Evolutionary conservation across 2,329 filamentous ascomycete species (phyloP).

Genomic region (Phialocephala sp.): DNA sequence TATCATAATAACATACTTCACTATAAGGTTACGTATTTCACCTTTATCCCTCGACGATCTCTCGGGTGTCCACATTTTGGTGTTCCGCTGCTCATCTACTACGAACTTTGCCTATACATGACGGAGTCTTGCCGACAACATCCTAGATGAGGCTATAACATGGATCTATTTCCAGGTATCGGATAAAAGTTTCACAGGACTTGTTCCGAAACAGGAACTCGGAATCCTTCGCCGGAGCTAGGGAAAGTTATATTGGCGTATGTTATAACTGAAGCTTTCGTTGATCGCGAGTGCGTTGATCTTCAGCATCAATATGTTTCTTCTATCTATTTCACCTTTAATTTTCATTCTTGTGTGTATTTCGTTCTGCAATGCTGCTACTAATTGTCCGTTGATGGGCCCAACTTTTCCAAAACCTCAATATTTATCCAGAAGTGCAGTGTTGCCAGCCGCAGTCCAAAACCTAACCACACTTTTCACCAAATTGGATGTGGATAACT

Average conservation of each 20-base stretch:
- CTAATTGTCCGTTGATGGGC: slow-evolving; percentile 14
- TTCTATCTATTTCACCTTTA: neutral
- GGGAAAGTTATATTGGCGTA: neutral
- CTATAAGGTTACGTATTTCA: neutral
- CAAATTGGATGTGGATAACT: neutral
- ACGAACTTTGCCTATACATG: neutral
- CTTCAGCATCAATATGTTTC: neutral
- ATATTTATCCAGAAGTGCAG: slow-evolving; percentile 1
- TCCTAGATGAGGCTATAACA: neutral
- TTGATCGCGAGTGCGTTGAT: neutral
- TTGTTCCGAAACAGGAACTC: neutral
- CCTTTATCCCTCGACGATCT: neutral
- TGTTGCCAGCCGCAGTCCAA: slow-evolving; percentile 3
- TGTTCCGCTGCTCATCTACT: neutral
- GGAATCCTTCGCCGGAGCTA: neutral
- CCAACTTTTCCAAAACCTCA: slow-evolving; percentile 14
- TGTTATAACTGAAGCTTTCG: neutral
- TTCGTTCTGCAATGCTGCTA: neutral
- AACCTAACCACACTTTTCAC: neutral
- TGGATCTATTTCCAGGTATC: neutral
- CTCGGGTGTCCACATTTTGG: slow-evolving; percentile 3
- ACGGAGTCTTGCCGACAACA: neutral
- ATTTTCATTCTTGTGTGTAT: neutral
- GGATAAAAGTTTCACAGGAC: neutral
- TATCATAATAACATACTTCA: neutral